Percentiles rank a stretch among this genome's conserved stretches.
These are phyloP conservation scores for Letharia lupina DNA, from an alignment of 495 filamentous ascomycete species.

Conservation along the genomic window DNA sequence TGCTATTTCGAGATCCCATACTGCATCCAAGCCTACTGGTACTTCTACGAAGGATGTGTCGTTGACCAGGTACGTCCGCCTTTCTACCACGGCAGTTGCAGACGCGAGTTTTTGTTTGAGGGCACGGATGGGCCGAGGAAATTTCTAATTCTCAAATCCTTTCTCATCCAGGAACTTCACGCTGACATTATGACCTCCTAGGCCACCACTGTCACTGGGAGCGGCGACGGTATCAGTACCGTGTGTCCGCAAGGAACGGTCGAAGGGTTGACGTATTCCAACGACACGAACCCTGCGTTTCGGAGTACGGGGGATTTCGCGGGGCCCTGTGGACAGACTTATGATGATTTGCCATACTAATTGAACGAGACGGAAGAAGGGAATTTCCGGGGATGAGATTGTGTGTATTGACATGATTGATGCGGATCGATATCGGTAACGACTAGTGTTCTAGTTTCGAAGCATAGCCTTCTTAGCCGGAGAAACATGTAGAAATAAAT, in stretches of 20 bases:
- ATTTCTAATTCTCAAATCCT: too few species aligned
- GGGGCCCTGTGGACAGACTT: neutral
- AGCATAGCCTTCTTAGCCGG: too few species aligned
- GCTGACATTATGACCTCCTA: neutral
- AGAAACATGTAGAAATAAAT: too few species aligned
- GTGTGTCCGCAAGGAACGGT: neutral
- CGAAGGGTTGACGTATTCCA: neutral
- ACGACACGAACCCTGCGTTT: neutral
- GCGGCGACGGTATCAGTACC: neutral
- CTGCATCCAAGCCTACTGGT: conserved; percentile 1
- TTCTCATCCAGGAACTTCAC: too few species aligned
- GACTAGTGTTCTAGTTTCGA: too few species aligned
- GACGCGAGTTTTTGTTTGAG: too few species aligned
- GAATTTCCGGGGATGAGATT: too few species aligned
- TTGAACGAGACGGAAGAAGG: neutral
- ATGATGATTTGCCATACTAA: neutral
- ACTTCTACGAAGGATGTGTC: neutral
- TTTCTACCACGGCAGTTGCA: neutral
- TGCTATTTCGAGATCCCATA: neutral
- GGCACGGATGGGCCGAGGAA: too few species aligned
- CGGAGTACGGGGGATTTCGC: neutral
- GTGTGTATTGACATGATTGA: too few species aligned
- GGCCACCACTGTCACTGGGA: neutral
- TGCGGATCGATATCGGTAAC: too few species aligned
- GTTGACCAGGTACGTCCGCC: neutral